Evolutionary conservation across 768 basidiomycete genomes (phyloP), one percentile per base, ranked within the genome.

Genomic region (Phallus indusiatus): DNA sequence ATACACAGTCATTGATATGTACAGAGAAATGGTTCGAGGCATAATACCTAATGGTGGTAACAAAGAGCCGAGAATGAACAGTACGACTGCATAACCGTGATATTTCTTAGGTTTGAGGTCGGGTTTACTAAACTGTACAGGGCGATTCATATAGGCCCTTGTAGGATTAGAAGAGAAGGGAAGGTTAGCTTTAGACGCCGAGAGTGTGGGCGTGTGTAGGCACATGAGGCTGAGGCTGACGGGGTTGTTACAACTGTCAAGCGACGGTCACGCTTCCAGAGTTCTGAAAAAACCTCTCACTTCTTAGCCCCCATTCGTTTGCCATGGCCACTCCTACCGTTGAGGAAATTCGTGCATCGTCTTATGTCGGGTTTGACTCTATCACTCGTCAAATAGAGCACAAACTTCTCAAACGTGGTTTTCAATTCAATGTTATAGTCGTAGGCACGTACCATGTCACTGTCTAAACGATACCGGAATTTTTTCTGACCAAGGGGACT

Each of bases 361-460:
- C 89, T 51, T 95, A 97, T 71, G 94, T 98, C 73, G 94, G 94
- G 69, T 98, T 98, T 77, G 94, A 98, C 81, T 85, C 88, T 64
- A 96, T 98, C 72, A 95, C 94, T 60, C 83, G 85, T 68, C 95
- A 97, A 75, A 97, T 97, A 66, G 95, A 99, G 80, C 90, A 94
- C 81, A 97, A 97, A 82, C 87, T 97, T 64, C 82, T 98, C 76
- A 97, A 97, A 77, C 85, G 95, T 63, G 95, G 95, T 61, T 98
- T 98, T 81, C 92, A 97, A 79, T 98, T 98, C 83, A 98, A 97
- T 69, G 89, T 96, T 61, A 97, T 98, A 69, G 88, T 92, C 62
- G 95, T 88, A 66, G 95, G 94, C 94, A 65, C 67, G 87, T 81
- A 54, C 49, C 52, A 47, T 59, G 50, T 11, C 61, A 53, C 58